These are phyloP conservation scores for Benincasa hispida DNA, from an alignment of 306 rosid species.

Conservation along the genomic window DNA sequence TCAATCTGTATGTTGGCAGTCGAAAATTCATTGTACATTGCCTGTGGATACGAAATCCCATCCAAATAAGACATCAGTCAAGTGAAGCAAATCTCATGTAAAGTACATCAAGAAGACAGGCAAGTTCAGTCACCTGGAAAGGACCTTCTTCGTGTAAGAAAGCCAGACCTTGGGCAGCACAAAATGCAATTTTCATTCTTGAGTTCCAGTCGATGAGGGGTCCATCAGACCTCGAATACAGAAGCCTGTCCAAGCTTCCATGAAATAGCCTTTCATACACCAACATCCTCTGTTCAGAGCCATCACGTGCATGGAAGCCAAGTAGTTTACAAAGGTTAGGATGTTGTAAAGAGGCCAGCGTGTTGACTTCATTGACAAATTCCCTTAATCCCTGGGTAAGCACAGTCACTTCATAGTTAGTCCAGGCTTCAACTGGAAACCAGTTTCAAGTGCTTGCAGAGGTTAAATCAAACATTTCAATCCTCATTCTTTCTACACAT, in stretches of 20 bases:
- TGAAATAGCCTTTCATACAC: constrained; percentile 87
- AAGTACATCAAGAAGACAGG: not conserved
- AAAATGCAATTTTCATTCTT: constrained; percentile 80
- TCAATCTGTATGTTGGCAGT: constrained; percentile 89
- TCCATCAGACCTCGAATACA: constrained; percentile 83
- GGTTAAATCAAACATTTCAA: not conserved
- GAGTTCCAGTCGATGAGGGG: constrained; percentile 96
- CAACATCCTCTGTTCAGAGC: constrained; percentile 66
- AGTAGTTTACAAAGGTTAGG: constrained; percentile 93
- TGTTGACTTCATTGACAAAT: constrained; percentile 64
- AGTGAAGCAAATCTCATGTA: not conserved
- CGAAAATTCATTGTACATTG: constrained; percentile 94
- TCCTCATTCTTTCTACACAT: not conserved
- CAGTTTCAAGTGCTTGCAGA: not conserved
- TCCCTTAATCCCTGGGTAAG: constrained; percentile 69
- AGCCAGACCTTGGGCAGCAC: constrained; percentile 93
- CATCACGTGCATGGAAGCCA: constrained; percentile 88
- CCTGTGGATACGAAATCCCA: constrained; percentile 37
- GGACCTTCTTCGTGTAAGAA: constrained; percentile 99
- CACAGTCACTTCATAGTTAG: not conserved
- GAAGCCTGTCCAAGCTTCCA: constrained; percentile 76
- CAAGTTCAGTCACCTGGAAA: constrained; percentile 58
- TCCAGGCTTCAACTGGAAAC: not conserved
- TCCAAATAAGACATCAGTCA: constrained; percentile 14
- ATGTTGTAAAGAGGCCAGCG: constrained; percentile 74